A percentile compares a stretch with the other conserved stretches of the same genome.
Evolutionary conservation across 2,329 filamentous ascomycete genomes (phyloP).

Genomic region (Aspergillus clavatus): DNA sequence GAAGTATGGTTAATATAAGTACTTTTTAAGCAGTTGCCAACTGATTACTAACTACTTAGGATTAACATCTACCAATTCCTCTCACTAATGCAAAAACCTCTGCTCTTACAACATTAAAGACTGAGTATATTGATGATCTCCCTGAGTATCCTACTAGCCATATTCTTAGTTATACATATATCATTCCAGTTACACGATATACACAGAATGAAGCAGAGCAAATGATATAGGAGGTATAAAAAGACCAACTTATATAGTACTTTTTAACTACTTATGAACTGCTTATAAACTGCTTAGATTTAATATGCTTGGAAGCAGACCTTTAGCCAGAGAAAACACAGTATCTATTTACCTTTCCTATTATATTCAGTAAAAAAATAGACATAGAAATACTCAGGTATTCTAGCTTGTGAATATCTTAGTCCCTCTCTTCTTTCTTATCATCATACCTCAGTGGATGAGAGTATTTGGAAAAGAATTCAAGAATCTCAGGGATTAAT

Average conservation of each 20-base stretch:
- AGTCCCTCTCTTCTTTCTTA: not conserved
- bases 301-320: not conserved
- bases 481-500: no score
- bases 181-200: not conserved
- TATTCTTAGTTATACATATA: no score
- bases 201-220: constrained; percentile 1
- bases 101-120: no score
- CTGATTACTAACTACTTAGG: not conserved
- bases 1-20: no score
- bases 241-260: no score
- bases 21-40: no score
- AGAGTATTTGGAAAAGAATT: not conserved
- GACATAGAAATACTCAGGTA: constrained; percentile 5
- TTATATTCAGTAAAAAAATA: not conserved
- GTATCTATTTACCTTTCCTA: not conserved
- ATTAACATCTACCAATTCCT: not conserved
- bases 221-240: constrained; percentile 1
- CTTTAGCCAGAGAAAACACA: constrained; percentile 1
- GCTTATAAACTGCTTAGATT: not conserved
- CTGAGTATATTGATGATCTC: no score
- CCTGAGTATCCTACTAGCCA: no score
- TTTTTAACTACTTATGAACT: constrained; percentile 1
- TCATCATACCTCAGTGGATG: constrained; percentile 4
- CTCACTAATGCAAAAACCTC: constrained; percentile 1
- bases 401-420: constrained; percentile 3